Base-by-base conservation (phyloP, 2,329 filamentous ascomycete genomes). In the Cordyceps sp. region DNA sequence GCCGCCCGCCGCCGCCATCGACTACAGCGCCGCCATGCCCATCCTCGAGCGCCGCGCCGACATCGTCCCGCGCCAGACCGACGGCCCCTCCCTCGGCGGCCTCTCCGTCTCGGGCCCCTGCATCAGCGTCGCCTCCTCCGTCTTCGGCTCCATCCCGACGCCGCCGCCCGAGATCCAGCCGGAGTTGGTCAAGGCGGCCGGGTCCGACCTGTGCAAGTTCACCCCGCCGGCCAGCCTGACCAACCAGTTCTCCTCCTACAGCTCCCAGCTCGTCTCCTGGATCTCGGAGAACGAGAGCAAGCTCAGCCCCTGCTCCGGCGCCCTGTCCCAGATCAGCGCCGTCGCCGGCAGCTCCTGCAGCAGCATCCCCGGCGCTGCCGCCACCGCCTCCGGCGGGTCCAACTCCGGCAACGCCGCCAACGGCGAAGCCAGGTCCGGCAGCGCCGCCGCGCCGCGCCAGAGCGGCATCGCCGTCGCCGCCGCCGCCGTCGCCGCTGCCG, bases 141-240 rank as follows among this genome's bases (percentile, higher is more conserved):
- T 49, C 39, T 38, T 44, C 40, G 26, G 33, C 26, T 34, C 39
- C 8, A 22, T 53, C 12, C 53, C 53, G 10, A 51, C 50, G 4
- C 50, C 52, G 14, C 41, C 48, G 5, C 39, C 51, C 3, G 37
- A 37, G 21, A 41, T 57, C 40, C 21, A 43, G 34, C 38, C 42
- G 23, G 47, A 47, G 39, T 22, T 42, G 19, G 29, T 29, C 9
- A 34, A 37, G 8, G 32, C 49, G 39, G 39, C 45, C 6, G 40
- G 42, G 32, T 45, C 47, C 32, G 45, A 55, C 45, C 39, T 44
- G 4, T 57, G 54, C 51, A 15, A 35, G 38, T 46, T 50, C 44
- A 45, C 35, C 33, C 34, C 45, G 6, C 50, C 55, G n/a, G 25
- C 37, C 16, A 45, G 42, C 41, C 45, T 57, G 23, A 45, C 38